These are phyloP conservation scores for Mucor sp. DNA, from an alignment of 371 early-diverging fungal genomes.

Conservation along the genomic window DNA sequence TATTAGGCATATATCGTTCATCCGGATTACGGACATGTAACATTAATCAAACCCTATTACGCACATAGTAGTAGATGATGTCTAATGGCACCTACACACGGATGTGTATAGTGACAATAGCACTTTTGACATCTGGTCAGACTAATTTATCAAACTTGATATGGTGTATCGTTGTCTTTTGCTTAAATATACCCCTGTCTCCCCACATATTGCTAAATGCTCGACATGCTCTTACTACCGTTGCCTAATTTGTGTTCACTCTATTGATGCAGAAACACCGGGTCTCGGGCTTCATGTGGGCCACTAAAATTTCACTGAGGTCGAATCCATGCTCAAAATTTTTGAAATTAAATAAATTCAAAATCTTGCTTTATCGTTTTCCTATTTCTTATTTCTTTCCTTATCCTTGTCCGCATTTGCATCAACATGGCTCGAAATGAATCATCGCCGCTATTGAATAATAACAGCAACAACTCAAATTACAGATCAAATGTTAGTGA, in stretches of 20 bases:
- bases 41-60: background rate
- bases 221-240: background rate
- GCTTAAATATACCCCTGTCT: background rate
- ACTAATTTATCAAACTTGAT: too few relatives aligned
- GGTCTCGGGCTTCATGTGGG: background rate
- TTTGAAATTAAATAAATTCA: background rate
- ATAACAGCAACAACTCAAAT: background rate
- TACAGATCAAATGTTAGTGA: constrained; percentile 1
- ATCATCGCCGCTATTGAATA: constrained; percentile 32
- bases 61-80: background rate
- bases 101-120: too few relatives aligned
- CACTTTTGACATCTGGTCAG: too few relatives aligned
- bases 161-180: background rate
- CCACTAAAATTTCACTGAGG: background rate
- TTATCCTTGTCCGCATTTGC: background rate
- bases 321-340: background rate
- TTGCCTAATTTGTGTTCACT: background rate
- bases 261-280: background rate
- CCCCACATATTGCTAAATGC: background rate
- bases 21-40: background rate
- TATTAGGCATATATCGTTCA: background rate
- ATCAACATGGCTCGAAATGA: constrained; percentile 24
- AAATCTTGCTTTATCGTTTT: background rate
- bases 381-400: background rate
- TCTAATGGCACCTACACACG: background rate